Percentiles rank a stretch among this genome's conserved stretches.
Evolutionary conservation across 495 filamentous ascomycete species (phyloP).

Genomic region (Pyronema domesticum): DNA sequence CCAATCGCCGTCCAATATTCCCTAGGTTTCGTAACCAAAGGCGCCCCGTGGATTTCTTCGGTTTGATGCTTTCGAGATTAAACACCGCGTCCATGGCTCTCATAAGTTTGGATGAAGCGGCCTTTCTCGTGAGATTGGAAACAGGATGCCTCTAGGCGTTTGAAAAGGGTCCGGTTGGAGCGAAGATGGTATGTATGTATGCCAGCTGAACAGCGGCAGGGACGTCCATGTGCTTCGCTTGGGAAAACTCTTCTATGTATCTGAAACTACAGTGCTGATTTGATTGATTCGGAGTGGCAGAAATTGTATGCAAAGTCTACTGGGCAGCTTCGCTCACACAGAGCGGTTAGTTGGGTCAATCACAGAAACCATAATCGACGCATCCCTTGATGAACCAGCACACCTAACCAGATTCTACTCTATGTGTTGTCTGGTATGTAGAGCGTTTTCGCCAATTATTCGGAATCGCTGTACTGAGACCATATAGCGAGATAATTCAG

Average conservation of each 20-base stretch:
- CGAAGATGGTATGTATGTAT: background rate
- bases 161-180: background rate
- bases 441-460: too few relatives aligned
- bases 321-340: background rate
- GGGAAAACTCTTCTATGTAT: background rate
- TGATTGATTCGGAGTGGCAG: background rate
- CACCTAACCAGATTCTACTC: too few relatives aligned
- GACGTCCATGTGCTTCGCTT: background rate
- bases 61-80: background rate
- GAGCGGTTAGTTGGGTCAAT: background rate
- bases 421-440: too few relatives aligned
- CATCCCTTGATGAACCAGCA: too few relatives aligned
- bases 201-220: background rate
- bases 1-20: background rate
- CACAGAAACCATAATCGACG: too few relatives aligned
- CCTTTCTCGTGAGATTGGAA: background rate
- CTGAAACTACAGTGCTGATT: background rate
- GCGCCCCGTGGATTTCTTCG: background rate
- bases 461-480: too few relatives aligned
- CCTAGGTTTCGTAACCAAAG: background rate
- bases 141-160: background rate
- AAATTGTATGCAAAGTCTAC: background rate
- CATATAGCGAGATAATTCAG: too few relatives aligned
- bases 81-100: background rate
- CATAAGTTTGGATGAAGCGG: background rate